These are phyloP conservation scores for Skeletonema costatum DNA, from an alignment of 108 stramenopile genomes.

Conservation along the genomic window DNA sequence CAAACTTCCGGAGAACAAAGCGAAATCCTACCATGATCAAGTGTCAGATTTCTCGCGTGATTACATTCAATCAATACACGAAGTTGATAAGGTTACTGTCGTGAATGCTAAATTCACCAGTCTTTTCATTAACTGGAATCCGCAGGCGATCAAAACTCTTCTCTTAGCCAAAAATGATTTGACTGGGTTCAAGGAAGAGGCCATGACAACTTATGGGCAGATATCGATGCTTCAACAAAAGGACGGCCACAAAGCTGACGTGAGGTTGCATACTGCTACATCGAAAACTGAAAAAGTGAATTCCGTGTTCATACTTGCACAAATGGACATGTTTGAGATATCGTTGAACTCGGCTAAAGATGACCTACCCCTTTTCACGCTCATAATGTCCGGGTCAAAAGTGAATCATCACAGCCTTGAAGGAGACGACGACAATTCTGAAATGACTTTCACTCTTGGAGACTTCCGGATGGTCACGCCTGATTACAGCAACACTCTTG, in stretches of 20 bases:
- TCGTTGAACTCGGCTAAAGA: conserved; percentile 76
- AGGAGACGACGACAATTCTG: conserved; percentile 29
- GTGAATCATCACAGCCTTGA: conserved; percentile 40
- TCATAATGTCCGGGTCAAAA: conserved; percentile 67
- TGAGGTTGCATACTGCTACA: not conserved
- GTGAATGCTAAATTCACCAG: conserved; percentile 78
- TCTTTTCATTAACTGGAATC: conserved; percentile 86
- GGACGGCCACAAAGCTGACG: not conserved
- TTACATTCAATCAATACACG: conserved; percentile 22
- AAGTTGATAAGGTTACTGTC: conserved; percentile 29
- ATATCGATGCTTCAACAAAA: conserved; percentile 22
- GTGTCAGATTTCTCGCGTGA: conserved; percentile 36
- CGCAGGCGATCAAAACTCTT: conserved; percentile 59
- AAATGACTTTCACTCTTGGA: conserved; percentile 59
- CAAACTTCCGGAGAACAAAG: conserved; percentile 32
- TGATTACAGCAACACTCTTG: conserved; percentile 36
- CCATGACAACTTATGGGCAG: conserved; percentile 38
- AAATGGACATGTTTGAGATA: conserved; percentile 75
- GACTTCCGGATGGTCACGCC: conserved; percentile 64
- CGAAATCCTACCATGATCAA: conserved; percentile 26
- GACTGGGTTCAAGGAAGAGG: conserved; percentile 38
- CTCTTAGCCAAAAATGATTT: conserved; percentile 44
- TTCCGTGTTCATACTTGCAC: conserved; percentile 61
- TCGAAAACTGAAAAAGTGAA: not conserved
- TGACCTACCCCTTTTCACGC: conserved; percentile 73